A percentile compares a stretch with the other conserved stretches of the same genome.
These are phyloP conservation scores for Fonsecaea multimorphosa DNA, from an alignment of 2,329 filamentous ascomycete genomes.

Conservation along the genomic window DNA sequence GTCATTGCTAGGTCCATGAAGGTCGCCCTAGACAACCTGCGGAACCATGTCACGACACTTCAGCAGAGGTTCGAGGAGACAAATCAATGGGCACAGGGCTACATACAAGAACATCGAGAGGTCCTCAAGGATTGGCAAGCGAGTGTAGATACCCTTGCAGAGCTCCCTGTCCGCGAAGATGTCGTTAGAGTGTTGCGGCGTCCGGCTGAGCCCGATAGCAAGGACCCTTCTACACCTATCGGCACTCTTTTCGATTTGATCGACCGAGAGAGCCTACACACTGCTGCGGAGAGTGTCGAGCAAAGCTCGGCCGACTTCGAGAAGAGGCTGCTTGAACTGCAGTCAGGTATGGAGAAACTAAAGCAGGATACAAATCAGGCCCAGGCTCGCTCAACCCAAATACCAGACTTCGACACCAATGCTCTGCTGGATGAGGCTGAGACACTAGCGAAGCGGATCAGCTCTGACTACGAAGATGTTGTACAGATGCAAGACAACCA, in stretches of 20 bases:
- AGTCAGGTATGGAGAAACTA: constrained; percentile 29
- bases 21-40: constrained; percentile 79
- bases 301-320: constrained; percentile 32
- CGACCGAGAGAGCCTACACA: constrained; percentile 28
- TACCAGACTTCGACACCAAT: constrained; percentile 35
- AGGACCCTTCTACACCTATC: constrained; percentile 17
- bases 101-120: constrained; percentile 52
- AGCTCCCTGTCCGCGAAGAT: constrained; percentile 52
- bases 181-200: constrained; percentile 47
- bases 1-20: constrained; percentile 80
- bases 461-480: constrained; percentile 81
- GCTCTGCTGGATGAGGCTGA: constrained; percentile 69
- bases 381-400: constrained; percentile 22
- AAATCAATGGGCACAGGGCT: constrained; percentile 53
- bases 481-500: constrained; percentile 70
- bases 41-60: constrained; percentile 54
- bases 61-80: constrained; percentile 55
- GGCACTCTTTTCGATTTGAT: constrained; percentile 37
- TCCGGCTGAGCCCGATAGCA: constrained; percentile 15
- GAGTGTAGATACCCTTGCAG: constrained; percentile 47
- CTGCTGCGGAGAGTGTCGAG: constrained; percentile 32
- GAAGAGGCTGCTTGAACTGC: constrained; percentile 28
- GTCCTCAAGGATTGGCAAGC: constrained; percentile 53
- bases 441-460: constrained; percentile 82
- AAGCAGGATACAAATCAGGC: constrained; percentile 32